Evolutionary conservation across 495 filamentous ascomycete species (phyloP), one percentile per base, ranked within the genome.

Genomic region (Daldinia bambusicola): DNA sequence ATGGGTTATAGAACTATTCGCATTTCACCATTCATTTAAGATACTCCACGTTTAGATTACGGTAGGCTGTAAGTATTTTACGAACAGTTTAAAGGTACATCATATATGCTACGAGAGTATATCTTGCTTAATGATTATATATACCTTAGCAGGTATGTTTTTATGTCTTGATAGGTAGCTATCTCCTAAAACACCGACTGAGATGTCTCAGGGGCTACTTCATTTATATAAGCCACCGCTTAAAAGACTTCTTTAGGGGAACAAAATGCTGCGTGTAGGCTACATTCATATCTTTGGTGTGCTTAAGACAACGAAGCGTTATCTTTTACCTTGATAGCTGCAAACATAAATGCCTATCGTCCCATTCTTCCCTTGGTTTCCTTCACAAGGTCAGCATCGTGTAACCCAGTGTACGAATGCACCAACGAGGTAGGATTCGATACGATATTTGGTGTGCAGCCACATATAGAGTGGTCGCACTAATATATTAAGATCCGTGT

Each of bases 1-100:
- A 61, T 22, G 2, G 55, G 63, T 53, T 66, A 66, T 52, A 60
- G n/a, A 60, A 43, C 60, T 66, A 66, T 60, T 43, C 20, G n/a
- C 13, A 31, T 66, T 34, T 7, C 6, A 40, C 10, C 1, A 40
- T 41, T 13, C 36, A 38, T 30, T 16, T 8, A 58, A 48, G 43
- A 22, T 1, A 22, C 43, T 22, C 12, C 9, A 22, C 22, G 18
- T 22, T 48, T 12, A 22, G 12, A 22, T 48, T 48, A 18, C 1
- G 22, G 22, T 48, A 6, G 6, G 34, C 7, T 36, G 9, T 36
- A 36, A 1, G 34, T 26, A 26, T 26, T 1, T 26, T 26, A n/a
- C n/a, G 26, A 26, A 3, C 26, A 3, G 26, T 26, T 26, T 26
- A 26, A 26, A 26, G 26, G 26, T 3, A 26, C 26, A 1, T 26